phyloP scores from a whole-genome alignment of 78 protist species.

The Cavenderia fasciculata region DNA sequence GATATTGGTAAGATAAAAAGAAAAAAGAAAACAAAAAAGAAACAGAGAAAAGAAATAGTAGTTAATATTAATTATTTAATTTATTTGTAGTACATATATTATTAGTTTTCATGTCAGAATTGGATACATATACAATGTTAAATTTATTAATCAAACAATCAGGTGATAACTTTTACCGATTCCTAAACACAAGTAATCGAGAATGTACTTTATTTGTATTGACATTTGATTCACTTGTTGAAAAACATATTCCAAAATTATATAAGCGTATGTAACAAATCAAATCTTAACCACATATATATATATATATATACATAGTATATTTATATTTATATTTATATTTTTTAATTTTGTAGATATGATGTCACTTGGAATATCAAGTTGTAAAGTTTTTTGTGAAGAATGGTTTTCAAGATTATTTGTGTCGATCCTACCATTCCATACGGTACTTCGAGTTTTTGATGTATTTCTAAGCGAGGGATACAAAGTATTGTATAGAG shows the following conservation, averaged over 20 bases:
- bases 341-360: slow-evolving; percentile 12
- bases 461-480: slow-evolving; percentile 59
- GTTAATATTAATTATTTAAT: not conserved
- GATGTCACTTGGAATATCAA: slow-evolving; percentile 35
- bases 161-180: not conserved
- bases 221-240: slow-evolving; percentile 48
- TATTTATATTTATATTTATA: not conserved
- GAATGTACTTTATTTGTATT: slow-evolving; percentile 32
- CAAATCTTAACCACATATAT: not conserved
- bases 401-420: slow-evolving; percentile 73
- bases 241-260: slow-evolving; percentile 46
- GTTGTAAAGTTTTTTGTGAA: slow-evolving; percentile 9
- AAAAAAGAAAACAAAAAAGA: too few relatives aligned
- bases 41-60: too few relatives aligned
- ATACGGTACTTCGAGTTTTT: slow-evolving; percentile 31
- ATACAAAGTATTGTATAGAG: slow-evolving; percentile 57
- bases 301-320: not conserved
- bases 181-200: slow-evolving; percentile 24
- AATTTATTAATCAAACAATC: not conserved
- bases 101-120: slow-evolving; percentile 33
- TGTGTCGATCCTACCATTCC: slow-evolving; percentile 51
- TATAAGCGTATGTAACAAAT: slow-evolving; percentile 38
- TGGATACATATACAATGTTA: not conserved
- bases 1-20: slow-evolving; percentile 46
- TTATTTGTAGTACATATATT: slow-evolving; percentile 33